Evolutionary conservation across 148 eudicot species (phyloP), one percentile per base, ranked within the genome.

Genomic region (Heliosperma pusillum): DNA sequence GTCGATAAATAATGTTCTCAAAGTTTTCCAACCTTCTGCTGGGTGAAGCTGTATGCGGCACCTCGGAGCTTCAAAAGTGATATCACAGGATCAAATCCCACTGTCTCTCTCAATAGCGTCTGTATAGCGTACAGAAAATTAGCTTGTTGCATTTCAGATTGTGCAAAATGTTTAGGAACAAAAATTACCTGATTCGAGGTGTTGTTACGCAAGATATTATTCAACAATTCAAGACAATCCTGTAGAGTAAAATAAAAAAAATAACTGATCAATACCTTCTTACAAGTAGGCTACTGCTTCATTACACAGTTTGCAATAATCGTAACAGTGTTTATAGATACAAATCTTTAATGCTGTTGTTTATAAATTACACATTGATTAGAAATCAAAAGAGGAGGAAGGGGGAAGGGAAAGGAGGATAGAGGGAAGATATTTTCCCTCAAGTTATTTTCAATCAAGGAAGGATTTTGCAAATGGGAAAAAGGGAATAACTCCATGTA

Each of bases 161-260:
- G 66, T 12, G 50, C 19, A 36, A 24, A 70, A 29, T 36, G 66
- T 65, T 60, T 57, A 44, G 62, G n/a, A 19, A 42, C 45, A 21
- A 80, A 73, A 88, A 12, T 12, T 75, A 82, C 99, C 93, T 95
- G 99, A 82, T 92, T 92, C 55, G 99, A 89, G 53, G 86, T 70
- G 79, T 87, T 92, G 76, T 84, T 90, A 42, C 89, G 96, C 78
- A 90, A 77, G 66, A 95, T 90, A 81, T 95, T 95, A 80, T 92
- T 92, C 84, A 95, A 80, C 82, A 95, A 78, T 76, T 90, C 93
- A 72, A 95, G 96, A 84, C 97, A 95, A 76, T 95, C 99, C 99
- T 95, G 97, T 68, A 27, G n/a, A 69, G 57, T 57, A 29, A 79
- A 13, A 68, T 76, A 26, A 83, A 68, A 57, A 69, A 74, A 27